Conservation (phyloP, 1,139 yeast genomes). For the Sugiyamaella castrensis region DNA sequence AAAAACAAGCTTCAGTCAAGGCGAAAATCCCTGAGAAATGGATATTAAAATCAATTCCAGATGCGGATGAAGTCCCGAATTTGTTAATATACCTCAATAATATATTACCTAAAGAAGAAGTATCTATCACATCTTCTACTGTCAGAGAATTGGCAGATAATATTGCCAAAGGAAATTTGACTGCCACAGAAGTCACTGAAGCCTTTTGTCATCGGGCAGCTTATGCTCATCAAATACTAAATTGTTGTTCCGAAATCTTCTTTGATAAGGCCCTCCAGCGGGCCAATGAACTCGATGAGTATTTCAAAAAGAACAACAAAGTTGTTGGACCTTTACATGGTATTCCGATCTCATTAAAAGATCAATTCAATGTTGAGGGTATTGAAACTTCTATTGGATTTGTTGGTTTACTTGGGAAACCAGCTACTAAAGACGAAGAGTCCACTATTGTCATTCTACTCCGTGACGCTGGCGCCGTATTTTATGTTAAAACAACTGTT, state of each 20-base stretch:
- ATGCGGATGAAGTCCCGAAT: not conserved
- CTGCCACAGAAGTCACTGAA: slow-evolving; percentile 45
- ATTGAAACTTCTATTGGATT: slow-evolving; percentile 44
- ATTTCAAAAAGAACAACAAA: slow-evolving; percentile 25
- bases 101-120: slow-evolving; percentile 14
- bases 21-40: slow-evolving; percentile 14
- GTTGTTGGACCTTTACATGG: slow-evolving; percentile 45
- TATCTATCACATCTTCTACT: slow-evolving; percentile 13
- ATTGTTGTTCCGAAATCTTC: slow-evolving; percentile 34
- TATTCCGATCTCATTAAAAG: slow-evolving; percentile 51
- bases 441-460: slow-evolving; percentile 42
- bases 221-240: slow-evolving; percentile 38
- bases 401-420: slow-evolving; percentile 36
- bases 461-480: slow-evolving; percentile 50
- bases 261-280: slow-evolving; percentile 36
- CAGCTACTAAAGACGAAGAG: slow-evolving; percentile 26
- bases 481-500: slow-evolving; percentile 55
- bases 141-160: slow-evolving; percentile 37
- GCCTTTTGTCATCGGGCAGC: slow-evolving; percentile 61
- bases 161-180: slow-evolving; percentile 42
- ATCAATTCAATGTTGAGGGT: slow-evolving; percentile 46
- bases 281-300: slow-evolving; percentile 49
- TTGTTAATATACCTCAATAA: slow-evolving; percentile 9
- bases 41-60: slow-evolving; percentile 11
- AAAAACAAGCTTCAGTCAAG: slow-evolving; percentile 10